phyloP scores from a whole-genome alignment of 257 asterid species.

The Solanum rostratum region DNA sequence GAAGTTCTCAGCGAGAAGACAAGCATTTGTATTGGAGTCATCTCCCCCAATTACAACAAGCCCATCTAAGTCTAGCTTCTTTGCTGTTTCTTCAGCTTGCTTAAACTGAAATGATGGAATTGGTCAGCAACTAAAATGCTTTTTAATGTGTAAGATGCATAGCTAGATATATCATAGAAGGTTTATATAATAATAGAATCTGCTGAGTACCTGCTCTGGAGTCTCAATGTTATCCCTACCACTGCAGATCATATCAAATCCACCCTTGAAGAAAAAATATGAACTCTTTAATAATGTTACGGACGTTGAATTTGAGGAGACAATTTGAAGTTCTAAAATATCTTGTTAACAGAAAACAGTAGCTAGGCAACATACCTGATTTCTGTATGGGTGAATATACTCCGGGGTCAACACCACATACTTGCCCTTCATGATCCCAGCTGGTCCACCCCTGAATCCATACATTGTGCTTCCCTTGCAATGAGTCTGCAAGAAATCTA shows the following conservation, averaged over 20 bases:
- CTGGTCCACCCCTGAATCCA: constrained; percentile 98
- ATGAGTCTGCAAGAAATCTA: constrained; percentile 86
- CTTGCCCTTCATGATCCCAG: constrained; percentile 93
- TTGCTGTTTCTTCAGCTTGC: constrained; percentile 90
- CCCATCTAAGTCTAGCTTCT: constrained; percentile 93
- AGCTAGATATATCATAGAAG: not conserved
- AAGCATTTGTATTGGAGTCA: constrained; percentile 97
- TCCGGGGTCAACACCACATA: constrained; percentile 67
- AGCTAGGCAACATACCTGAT: constrained; percentile 44
- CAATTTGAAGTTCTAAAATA: not conserved
- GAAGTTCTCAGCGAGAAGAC: constrained; percentile 90
- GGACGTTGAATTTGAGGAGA: not conserved
- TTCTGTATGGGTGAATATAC: constrained; percentile 83
- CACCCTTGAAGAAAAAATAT: constrained; percentile 55
- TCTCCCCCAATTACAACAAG: constrained; percentile 98
- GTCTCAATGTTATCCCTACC: constrained; percentile 99
- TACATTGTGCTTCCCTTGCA: constrained; percentile 85
- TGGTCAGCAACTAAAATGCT: not conserved
- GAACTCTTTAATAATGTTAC: not conserved
- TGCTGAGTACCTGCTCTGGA: constrained; percentile 72
- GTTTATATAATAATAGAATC: not conserved
- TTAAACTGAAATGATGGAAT: constrained; percentile 49
- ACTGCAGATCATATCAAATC: constrained; percentile 96
- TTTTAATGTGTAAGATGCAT: not conserved
- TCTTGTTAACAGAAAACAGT: not conserved